Percentiles rank a stretch among this genome's conserved stretches.
Conservation (phyloP, 768 basidiomycete species). For the Albatrellus ellisii region DNA sequence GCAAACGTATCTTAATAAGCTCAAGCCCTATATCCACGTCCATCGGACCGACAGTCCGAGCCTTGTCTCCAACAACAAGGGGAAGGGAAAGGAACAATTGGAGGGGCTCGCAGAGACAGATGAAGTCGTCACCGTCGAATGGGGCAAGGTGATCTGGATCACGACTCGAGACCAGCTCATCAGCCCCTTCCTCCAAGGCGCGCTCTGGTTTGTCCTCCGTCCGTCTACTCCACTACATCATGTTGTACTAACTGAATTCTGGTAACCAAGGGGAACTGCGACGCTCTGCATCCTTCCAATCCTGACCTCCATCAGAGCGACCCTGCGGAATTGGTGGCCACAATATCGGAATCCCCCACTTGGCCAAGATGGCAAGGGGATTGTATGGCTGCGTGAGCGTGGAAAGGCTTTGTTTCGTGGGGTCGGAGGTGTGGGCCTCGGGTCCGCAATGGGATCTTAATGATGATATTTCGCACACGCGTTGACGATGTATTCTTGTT, state of each 20-base stretch:
- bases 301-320: not conserved
- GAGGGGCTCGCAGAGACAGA: conserved; percentile 13
- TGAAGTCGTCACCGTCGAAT: conserved; percentile 30
- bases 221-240: not conserved
- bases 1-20: conserved; percentile 50
- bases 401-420: too few species aligned
- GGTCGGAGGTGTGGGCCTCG: too few species aligned
- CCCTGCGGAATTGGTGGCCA: not conserved
- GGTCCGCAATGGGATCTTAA: too few species aligned
- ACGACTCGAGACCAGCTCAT: conserved; percentile 58
- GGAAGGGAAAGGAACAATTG: conserved; percentile 20
- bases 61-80: conserved; percentile 20
- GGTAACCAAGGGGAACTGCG: not conserved
- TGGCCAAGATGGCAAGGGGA: conserved; percentile 1
- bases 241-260: not conserved
- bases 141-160: conserved; percentile 47
- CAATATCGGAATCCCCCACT: not conserved
- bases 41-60: conserved; percentile 8
- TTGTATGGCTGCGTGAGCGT: conserved; percentile 1
- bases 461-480: too few species aligned
- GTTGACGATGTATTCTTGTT: too few species aligned
- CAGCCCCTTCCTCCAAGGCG: conserved; percentile 53
- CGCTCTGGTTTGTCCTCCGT: conserved; percentile 38
- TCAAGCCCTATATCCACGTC: conserved; percentile 38
- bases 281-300: not conserved